Base-by-base conservation (phyloP, 768 basidiomycete species). In the Suillus clintonianus region DNA sequence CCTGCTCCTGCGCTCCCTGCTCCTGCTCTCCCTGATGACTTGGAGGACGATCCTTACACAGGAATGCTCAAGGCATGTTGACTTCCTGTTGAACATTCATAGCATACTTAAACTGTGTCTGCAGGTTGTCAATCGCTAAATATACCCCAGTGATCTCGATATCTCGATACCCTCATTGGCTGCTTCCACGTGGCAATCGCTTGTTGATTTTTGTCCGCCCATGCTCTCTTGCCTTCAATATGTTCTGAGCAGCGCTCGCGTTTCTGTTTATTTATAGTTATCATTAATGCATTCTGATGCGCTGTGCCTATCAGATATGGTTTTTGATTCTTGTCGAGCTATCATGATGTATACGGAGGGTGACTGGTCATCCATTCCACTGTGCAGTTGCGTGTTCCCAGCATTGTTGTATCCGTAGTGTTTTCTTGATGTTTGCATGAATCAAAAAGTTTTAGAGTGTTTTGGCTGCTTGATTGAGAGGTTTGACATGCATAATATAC, bases 261-360 rank as follows among this genome's bases (percentile, higher is more conserved):
- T 65, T 59, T 42, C 54, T 11, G 11, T 57, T 57, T 60, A 24
- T 54, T 64, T 47, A 22, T 24, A 41, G 30, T 54, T 39, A 19
- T 64, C 19, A 2, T 41, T 37, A 50, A 59, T 53, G 13, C 41
- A 54, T 56, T 60, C 59, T 60, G 65, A 60, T 65, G 53, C 59
- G 73, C 69, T 64, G 71, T 54, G 67, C 67, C 24, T 58, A 68
- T 65, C 64, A 55, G 57, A 13, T 64, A 62, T 65, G 36, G 41
- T 50, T 42, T 64, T 37, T 19, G 27, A 19, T 30, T 59, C 14
- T 53, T 39, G 64, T 48, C 22, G 22, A 41, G 48, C 22, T 61
- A 4, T 51, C 50, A n/a, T 30, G 48, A 50, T 53, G 51, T 53
- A 53, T 13, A 17, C 36, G 22, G 34, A 34, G 42, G 32, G 37